Base-by-base conservation (phyloP, 768 basidiomycete species). In the Lactarius quietus region DNA sequence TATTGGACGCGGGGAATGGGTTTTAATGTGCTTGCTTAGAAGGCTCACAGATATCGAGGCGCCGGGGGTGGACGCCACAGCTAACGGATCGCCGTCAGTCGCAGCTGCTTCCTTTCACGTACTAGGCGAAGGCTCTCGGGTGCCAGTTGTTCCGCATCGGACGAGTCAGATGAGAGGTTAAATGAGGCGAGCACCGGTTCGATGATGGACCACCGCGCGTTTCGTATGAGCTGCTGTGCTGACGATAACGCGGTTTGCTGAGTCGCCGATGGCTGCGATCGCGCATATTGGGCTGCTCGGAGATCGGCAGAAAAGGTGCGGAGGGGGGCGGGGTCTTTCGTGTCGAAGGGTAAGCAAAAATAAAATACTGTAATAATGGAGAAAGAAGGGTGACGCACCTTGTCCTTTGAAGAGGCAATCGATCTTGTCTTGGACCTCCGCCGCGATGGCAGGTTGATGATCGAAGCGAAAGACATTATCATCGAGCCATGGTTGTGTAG, bases 391-490 rank as follows among this genome's bases (percentile, higher is more conserved):
- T 62, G 41, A 73, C 78, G 57, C 72, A 90, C 89, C 88, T 69
- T 78, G 77, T 7, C 78, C 77, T 12, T 80, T 77, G 71, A 86
- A 90, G 1, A 82, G 70, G 14, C 90, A 92, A 68, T 90, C 78
- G 54, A 91, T 77, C 36, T 79, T 78, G n/a, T n/a, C n/a, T n/a
- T n/a, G n/a, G n/a, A n/a, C n/a, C n/a, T n/a, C n/a, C n/a, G n/a
- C n/a, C n/a, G n/a, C n/a, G n/a, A n/a, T n/a, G n/a, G n/a, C n/a
- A n/a, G n/a, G n/a, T n/a, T n/a, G n/a, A n/a, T n/a, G n/a, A n/a
- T n/a, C n/a, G n/a, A n/a, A n/a, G n/a, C n/a, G n/a, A n/a, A n/a
- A n/a, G n/a, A n/a, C n/a, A n/a, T n/a, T n/a, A n/a, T n/a, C n/a
- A n/a, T n/a, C n/a, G n/a, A n/a, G n/a, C n/a, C n/a, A n/a, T n/a